These are phyloP conservation scores for Crucibulum laeve DNA, from an alignment of 768 basidiomycete species.

Conservation along the genomic window DNA sequence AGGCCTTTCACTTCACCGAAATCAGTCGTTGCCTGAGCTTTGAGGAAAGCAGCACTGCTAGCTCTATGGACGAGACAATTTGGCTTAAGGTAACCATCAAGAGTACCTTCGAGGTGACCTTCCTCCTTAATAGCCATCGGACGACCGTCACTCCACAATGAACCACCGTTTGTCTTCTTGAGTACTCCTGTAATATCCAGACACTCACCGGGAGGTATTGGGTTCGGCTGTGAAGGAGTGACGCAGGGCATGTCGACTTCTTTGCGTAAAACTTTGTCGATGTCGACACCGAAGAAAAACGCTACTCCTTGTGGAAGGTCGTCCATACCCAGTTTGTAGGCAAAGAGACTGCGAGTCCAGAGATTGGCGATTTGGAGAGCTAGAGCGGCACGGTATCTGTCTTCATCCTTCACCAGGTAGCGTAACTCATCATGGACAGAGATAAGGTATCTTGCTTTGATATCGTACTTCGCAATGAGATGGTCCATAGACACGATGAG, in stretches of 20 bases:
- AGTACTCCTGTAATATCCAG: conserved; percentile 67
- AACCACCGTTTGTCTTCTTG: conserved; percentile 64
- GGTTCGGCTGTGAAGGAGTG: conserved; percentile 83
- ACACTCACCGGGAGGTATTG: conserved; percentile 86
- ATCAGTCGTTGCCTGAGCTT: conserved; percentile 73
- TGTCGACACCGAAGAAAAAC: conserved; percentile 95
- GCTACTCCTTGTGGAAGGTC: conserved; percentile 94
- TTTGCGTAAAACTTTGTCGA: conserved; percentile 88
- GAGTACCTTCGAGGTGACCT: conserved; percentile 20
- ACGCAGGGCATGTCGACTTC: conserved; percentile 96
- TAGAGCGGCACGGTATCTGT: conserved; percentile 85
- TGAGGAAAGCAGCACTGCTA: conserved; percentile 57
- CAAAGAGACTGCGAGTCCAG: conserved; percentile 91
- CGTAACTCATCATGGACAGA: conserved; percentile 98
- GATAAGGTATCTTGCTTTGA: conserved; percentile 89
- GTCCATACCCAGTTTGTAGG: conserved; percentile 91
- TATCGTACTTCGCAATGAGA: conserved; percentile 74
- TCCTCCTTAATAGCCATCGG: conserved; percentile 39
- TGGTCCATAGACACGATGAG: conserved; percentile 94
- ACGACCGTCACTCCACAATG: conserved; percentile 55
- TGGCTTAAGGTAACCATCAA: conserved; percentile 49
- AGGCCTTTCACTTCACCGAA: conserved; percentile 69
- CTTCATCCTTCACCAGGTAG: conserved; percentile 85
- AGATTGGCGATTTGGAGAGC: conserved; percentile 94
- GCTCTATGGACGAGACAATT: conserved; percentile 68